Base-by-base conservation (phyloP, 371 early-diverging fungal species). In the Mucor piriformis region DNA sequence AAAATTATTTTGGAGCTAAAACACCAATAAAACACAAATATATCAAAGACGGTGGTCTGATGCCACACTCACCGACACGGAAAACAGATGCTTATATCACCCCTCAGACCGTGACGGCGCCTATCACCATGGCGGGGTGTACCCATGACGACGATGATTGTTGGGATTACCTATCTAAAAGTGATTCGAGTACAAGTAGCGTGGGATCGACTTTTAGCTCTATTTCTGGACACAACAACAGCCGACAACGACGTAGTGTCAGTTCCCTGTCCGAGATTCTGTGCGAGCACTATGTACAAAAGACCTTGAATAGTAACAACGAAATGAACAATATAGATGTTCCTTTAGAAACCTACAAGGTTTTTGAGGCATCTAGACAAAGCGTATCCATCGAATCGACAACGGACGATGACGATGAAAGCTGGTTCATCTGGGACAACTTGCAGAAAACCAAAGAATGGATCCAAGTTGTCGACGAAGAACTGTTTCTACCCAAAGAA, bases 221-320 rank as follows among this genome's bases (percentile, higher is more conserved):
- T 1, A 21, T 27, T 6, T 32, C 32, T 20, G 20, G n/a, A 6
- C 18, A 13, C 8, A 12, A 13, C 33, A 8, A 16, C 13, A 33
- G 16, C 18, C 20, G 37, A 24, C 57, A 57, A 25, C 27, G 51
- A 8, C 32, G 25, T 6, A 59, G 59, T 21, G 40, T 59, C 0
- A 67, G 67, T 25, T 59, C 66, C 23, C 52, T 74, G 43, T 74
- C 75, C 20, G 69, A 71, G 20, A 59, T 74, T 12, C 43, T 74
- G 7, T 74, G 75, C 32, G 75, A 71, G 21, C 72, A 71, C 32
- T 74, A 74, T 37, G 67, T 74, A 2, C 57, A 56, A 25, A 48
- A 34, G 21, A 24, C 46, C 21, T 46, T 46, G 24, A 46, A 46
- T 46, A 46, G 15, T 16, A 70, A 73, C 38, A 37, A 47, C 18